Conservation (phyloP, 306 rosid genomes). For the Dalbergia oliveri region DNA sequence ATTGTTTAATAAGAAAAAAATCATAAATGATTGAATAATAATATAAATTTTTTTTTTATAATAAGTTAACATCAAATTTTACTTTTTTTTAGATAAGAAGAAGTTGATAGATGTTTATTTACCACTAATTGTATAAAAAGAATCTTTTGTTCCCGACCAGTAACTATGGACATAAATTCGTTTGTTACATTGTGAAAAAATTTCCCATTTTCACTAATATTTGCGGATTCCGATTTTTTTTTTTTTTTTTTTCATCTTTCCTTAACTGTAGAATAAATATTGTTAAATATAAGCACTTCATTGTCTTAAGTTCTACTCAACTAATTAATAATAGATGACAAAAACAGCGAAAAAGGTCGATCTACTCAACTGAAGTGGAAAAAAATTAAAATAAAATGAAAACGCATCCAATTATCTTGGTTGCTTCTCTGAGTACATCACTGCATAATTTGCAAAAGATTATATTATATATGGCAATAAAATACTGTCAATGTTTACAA, state of each 20-base stretch:
- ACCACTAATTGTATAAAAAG: background rate
- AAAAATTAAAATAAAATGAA: conserved; percentile 39
- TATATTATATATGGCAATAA: conserved; percentile 50
- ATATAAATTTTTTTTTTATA: no score
- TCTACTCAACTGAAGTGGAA: conserved; percentile 25
- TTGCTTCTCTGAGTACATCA: conserved; percentile 53
- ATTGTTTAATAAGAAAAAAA: no score
- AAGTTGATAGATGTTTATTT: no score
- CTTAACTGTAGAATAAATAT: conserved; percentile 3
- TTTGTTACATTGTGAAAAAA: background rate
- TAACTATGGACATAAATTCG: background rate
- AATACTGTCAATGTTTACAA: conserved; percentile 48
- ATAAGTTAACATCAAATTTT: no score
- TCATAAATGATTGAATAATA: no score
- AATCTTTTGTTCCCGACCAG: background rate
- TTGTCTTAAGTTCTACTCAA: conserved; percentile 53
- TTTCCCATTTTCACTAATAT: background rate
- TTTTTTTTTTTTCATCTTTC: background rate
- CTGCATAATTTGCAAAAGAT: conserved; percentile 51
- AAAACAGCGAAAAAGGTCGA: background rate
- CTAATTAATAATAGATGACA: conserved; percentile 31
- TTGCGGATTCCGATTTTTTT: background rate
- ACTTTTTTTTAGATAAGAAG: background rate
- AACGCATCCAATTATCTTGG: conserved; percentile 45
- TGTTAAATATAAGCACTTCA: background rate